Base-by-base conservation (phyloP, 2,329 filamentous ascomycete species). In the Incumbomyces delicatus region DNA sequence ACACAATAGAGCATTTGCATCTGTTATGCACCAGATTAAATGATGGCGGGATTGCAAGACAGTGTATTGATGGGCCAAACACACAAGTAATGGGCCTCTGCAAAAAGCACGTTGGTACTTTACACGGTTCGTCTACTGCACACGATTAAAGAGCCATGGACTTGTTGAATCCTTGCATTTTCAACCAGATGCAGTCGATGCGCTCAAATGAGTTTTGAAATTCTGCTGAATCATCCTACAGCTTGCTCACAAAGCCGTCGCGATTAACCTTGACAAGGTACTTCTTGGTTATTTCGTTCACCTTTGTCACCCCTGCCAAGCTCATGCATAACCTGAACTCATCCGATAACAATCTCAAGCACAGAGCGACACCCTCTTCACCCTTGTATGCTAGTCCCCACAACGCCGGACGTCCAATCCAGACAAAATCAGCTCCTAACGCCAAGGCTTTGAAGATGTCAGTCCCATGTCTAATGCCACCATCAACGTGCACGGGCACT, bases 391-490 rank as follows among this genome's bases (percentile, higher is more conserved):
- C 57, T 33, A 76, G 59, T 0, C 72, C 73, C 73, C 72, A 76
- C 7, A 75, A 61, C 10, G 68, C 62, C 5, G 69, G 66, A 14
- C 73, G 54, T 0, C 73, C 72, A 6, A 73, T 60, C 69, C 62
- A 76, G 48, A 63, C 70, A 57, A 64, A 74, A 44, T 73, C 63
- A 0, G 73, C 74, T 2, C 73, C 73, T 2, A 77, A 58, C 2
- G 71, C 70, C 2, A 77, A 58, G 1, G 75, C 76, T 57, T 80
- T 80, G 61, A 80, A 73, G 10, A 78, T 67, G 57, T 80, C 76
- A 0, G 69, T 73, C 0, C 75, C 77, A 12, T 71, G 69, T 33
- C 76, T 58, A 29, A 80, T 71, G 0, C 77, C 76, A 10, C 69
- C 73, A 55, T 85, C 81, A 36, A 65, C 53, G 13, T 83, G 70